Evolutionary conservation across 2,329 filamentous ascomycete genomes (phyloP), one percentile per base, ranked within the genome.

Genomic region (Hypoxylon sp.): DNA sequence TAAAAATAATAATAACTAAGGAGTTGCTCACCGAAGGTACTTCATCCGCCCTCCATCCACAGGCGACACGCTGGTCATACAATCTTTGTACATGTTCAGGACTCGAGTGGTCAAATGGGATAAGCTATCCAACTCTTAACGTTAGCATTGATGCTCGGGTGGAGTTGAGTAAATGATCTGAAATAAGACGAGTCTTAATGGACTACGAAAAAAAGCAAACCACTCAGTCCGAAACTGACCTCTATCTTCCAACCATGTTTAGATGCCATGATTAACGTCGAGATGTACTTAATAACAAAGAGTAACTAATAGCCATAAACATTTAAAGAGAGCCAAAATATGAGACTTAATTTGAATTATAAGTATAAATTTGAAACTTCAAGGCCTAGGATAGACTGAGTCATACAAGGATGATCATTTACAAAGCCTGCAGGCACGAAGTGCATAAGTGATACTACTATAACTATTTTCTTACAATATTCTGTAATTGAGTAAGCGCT

Each of bases 31-130:
- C 68, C 25, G 70, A 66, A 13, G 71, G 73, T 13, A 85, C 79
- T 28, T 77, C 69, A 3, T 82, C 76, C 11, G 71, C 60, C 43
- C 79, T 76, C 83, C 83, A 85, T 14, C 82, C 81, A 66, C 83
- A 85, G 2, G 80, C 79, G 11, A 83, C 70, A 13, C 83, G 80
- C 71, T 85, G 83, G 28, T 80, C 76, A 41, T 78, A 74, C 72
- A 85, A 73, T 38, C 83, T 76, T 60, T 80, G 66, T 34, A 77
- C 73, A 59, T 85, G 83, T n/a, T 74, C 73, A 7, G 76, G 75
- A 48, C 77, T 81, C 14, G 69, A 71, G 9, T 80, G 74, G 63
- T 86, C 82, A 80, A 81, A 85, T 7, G 83, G 82, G 19, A 85
- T 74, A 41, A 85, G 76, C 60, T 75, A 55, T 19, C 17, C 58